A percentile compares a stretch with the other conserved stretches of the same genome.
These are phyloP conservation scores for Podaxis sp. DNA, from an alignment of 768 basidiomycete genomes.

Conservation along the genomic window DNA sequence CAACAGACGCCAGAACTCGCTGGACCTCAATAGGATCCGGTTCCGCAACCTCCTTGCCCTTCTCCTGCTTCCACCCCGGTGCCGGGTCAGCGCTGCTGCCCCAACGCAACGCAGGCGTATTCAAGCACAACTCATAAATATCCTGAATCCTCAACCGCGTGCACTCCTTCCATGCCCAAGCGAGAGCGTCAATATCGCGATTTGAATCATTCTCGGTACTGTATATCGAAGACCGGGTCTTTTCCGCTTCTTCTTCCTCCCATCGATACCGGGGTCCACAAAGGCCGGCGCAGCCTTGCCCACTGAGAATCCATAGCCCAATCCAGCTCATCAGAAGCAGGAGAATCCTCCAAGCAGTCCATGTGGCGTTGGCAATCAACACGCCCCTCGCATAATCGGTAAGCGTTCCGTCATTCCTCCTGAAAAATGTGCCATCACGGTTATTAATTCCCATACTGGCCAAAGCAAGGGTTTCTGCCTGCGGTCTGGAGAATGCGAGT, in stretches of 20 bases:
- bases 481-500: constrained; percentile 47
- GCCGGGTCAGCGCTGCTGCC: constrained; percentile 15
- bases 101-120: constrained; percentile 26
- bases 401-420: constrained; percentile 57
- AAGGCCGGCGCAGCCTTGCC: constrained; percentile 75
- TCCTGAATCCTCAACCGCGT: constrained; percentile 73
- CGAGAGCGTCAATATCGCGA: constrained; percentile 46
- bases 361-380: constrained; percentile 75
- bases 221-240: constrained; percentile 16
- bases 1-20: constrained; percentile 55
- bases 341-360: constrained; percentile 75
- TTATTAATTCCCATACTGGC: constrained; percentile 33
- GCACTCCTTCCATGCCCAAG: constrained; percentile 79
- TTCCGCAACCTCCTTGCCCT: constrained; percentile 23
- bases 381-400: constrained; percentile 79
- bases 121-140: constrained; percentile 78
- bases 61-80: constrained; percentile 23
- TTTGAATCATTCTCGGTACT: constrained; percentile 20
- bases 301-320: constrained; percentile 78
- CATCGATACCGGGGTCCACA: constrained; percentile 82
- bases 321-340: constrained; percentile 74
- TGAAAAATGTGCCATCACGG: constrained; percentile 79
- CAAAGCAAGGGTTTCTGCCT: constrained; percentile 45
- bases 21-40: constrained; percentile 35
- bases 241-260: constrained; percentile 66